Percentiles rank a stretch among this genome's conserved stretches.
Conservation (phyloP, 495 filamentous ascomycete species). For the Chaetomium tenue region DNA sequence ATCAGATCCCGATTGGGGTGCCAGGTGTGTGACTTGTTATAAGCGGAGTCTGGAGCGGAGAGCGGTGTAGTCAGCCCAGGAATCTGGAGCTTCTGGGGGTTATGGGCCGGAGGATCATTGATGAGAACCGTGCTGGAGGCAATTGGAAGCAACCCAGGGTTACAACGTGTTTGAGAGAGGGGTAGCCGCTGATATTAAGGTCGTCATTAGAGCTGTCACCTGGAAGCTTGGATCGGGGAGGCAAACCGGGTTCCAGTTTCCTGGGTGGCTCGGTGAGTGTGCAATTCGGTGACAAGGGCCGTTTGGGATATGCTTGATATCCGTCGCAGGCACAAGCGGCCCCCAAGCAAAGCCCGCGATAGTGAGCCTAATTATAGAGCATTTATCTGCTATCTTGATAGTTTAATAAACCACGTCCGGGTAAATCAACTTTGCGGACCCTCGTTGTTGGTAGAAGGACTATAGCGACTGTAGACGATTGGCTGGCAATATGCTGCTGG, state of each 20-base stretch:
- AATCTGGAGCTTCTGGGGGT: background rate
- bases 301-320: background rate
- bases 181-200: background rate
- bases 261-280: background rate
- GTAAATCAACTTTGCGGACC: constrained; percentile 7
- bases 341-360: background rate
- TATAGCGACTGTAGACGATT: background rate
- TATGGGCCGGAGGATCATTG: background rate
- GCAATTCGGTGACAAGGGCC: background rate
- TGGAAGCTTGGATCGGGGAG: background rate
- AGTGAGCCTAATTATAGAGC: constrained; percentile 6
- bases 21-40: background rate
- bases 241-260: constrained; percentile 9
- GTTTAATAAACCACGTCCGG: constrained; percentile 10
- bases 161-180: constrained; percentile 1
- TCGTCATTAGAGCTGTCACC: background rate
- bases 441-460: background rate
- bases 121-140: background rate
- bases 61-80: background rate
- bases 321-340: background rate
- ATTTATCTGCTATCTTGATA: background rate
- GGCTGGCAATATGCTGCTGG: constrained; percentile 1
- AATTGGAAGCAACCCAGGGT: constrained; percentile 11
- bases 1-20: background rate
- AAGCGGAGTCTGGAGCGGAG: background rate